Evolutionary conservation across 1,139 yeast species (phyloP), one percentile per base, ranked within the genome.

Genomic region (Suhomyces terraborum): DNA sequence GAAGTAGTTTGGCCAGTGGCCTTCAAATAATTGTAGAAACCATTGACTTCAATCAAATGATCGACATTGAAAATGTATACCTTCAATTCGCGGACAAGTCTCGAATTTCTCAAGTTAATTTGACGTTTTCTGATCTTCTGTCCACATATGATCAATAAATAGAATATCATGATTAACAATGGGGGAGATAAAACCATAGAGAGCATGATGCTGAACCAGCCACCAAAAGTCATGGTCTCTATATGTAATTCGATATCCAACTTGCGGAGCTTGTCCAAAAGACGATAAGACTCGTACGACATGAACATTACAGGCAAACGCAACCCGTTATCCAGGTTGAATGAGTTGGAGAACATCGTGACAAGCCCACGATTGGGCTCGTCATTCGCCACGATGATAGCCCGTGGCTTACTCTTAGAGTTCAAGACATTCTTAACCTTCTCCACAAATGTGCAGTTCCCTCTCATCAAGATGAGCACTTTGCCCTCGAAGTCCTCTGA

Each of bases 101-200:
- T 61, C 36, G 64, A 59, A 51, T 70, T 70, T 16, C 56, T 50
- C 35, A 51, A 48, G 48, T 61, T 68, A 25, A 58, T 55, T 35
- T 62, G 67, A 9, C 62, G 53, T 34, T 53, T 57, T 37, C 66
- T 52, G 32, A 58, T 54, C 36, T 54, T 51, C 46, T 68, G 75
- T 17, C 67, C 58, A 21, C 61, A 50, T 28, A 67, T 57, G 16
- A 73, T 60, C 12, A 61, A 38, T 13, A 64, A 50, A 47, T 71
- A 72, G 45, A 69, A 64, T 12, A 67, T 34, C 10, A 72, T 51
- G 20, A 73, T 69, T 38, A 73, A 49, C 17, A 73, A 51, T 0
- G 77, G 77, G 1, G 78, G 78, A 12, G 75, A 69, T 12, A 72
- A 53, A 10, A 71, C 59, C 70, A 72, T 67, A 33, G 75, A 70